These are phyloP conservation scores for Mitragyna speciosa DNA, from an alignment of 257 asterid species.

Conservation along the genomic window DNA sequence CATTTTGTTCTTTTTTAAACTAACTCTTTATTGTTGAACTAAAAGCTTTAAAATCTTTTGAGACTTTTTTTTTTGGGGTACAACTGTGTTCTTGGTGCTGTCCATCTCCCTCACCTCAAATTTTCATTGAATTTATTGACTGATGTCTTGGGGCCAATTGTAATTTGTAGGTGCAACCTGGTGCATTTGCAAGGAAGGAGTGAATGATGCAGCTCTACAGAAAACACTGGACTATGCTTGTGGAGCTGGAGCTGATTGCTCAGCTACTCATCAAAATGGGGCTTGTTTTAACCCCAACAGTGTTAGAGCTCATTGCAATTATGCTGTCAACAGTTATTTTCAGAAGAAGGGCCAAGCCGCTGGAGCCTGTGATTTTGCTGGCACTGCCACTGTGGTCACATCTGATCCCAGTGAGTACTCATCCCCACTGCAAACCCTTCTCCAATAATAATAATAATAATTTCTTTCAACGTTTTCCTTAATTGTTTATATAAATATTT, in stretches of 20 bases:
- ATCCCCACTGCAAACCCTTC: background rate
- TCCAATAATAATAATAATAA: background rate
- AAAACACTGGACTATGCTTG: constrained; percentile 87
- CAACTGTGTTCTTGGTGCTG: background rate
- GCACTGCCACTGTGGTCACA: constrained; percentile 51
- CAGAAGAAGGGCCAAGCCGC: constrained; percentile 61
- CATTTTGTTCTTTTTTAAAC: no score
- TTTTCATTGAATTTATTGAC: background rate
- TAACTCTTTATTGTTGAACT: no score
- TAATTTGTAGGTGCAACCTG: constrained; percentile 58
- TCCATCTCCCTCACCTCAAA: background rate
- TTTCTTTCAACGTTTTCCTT: background rate
- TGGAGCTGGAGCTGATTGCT: constrained; percentile 86
- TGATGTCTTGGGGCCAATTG: background rate
- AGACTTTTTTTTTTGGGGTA: no score
- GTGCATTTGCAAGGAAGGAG: constrained; percentile 84
- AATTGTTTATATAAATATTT: background rate
- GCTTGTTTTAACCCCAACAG: constrained; percentile 74
- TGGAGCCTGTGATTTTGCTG: constrained; percentile 67
- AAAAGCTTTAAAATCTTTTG: no score
- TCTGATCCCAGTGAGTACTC: constrained; percentile 66
- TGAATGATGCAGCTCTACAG: constrained; percentile 47
- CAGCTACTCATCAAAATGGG: constrained; percentile 52
- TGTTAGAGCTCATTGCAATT: constrained; percentile 73
- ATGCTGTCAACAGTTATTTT: constrained; percentile 82